Conservation (phyloP, 257 asterid genomes). For the Eucommia ulmoides region DNA sequence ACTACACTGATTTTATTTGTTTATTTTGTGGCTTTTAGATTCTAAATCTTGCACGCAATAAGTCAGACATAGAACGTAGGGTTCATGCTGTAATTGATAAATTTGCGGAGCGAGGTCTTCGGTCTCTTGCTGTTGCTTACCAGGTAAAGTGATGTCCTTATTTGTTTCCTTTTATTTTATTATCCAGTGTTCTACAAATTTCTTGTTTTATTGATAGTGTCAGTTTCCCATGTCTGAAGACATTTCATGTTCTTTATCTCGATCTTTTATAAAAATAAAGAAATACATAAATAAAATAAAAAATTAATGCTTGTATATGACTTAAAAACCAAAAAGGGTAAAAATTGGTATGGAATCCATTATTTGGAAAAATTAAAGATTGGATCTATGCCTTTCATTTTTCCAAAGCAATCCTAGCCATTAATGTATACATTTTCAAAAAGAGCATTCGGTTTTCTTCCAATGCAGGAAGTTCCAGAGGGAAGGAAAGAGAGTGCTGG, state of each 20-base stretch:
- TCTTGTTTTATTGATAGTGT: background rate
- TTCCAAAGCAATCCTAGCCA: too few relatives aligned
- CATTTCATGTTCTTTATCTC: too few relatives aligned
- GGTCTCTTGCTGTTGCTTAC: conserved; percentile 88
- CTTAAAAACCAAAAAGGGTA: too few relatives aligned
- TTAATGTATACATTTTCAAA: conserved; percentile 13
- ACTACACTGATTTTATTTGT: background rate
- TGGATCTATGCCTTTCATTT: too few relatives aligned
- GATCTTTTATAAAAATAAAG: too few relatives aligned
- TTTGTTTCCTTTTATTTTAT: background rate
- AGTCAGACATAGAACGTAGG: conserved; percentile 65
- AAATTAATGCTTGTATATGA: too few relatives aligned
- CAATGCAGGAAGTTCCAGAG: conserved; percentile 75
- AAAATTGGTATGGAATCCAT: too few relatives aligned
- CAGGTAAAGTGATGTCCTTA: conserved; percentile 32
- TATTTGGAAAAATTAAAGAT: too few relatives aligned
- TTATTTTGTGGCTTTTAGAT: conserved; percentile 32
- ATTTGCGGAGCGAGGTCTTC: conserved; percentile 84
- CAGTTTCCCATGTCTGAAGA: too few relatives aligned
- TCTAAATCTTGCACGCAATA: conserved; percentile 69
- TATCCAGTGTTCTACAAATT: background rate
- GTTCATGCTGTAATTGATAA: conserved; percentile 78
- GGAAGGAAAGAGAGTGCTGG: conserved; percentile 72
- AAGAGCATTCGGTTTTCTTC: conserved; percentile 3
- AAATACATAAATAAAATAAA: too few relatives aligned